Percentiles rank a stretch among this genome's conserved stretches.
Conservation (phyloP, 176 grass and related monocot genomes). For the Eleusine indica region DNA sequence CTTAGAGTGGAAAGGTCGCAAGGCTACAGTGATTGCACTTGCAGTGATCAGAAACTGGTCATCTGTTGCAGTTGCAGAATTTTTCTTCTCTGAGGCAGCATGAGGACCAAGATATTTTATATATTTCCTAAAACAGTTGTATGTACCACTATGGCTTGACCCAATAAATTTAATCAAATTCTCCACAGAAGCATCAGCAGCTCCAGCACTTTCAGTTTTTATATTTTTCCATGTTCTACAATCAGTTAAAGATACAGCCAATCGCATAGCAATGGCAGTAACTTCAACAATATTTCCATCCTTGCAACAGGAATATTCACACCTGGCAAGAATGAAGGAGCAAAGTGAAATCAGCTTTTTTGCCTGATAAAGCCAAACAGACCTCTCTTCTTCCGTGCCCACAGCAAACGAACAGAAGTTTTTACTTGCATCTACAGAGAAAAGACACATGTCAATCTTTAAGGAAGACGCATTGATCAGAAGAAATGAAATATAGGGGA, state of each 20-base stretch:
- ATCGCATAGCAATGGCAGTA: slow-evolving; percentile 70
- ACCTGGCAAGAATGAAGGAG: slow-evolving; percentile 73
- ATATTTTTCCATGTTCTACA: slow-evolving; percentile 78
- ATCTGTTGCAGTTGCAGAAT: slow-evolving; percentile 47
- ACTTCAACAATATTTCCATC: slow-evolving; percentile 55
- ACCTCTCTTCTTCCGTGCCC: slow-evolving; percentile 70
- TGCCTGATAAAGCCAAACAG: slow-evolving; percentile 86
- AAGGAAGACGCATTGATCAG: background rate
- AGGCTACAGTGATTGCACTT: slow-evolving; percentile 78
- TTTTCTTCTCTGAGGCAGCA: slow-evolving; percentile 47
- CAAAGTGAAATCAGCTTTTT: slow-evolving; percentile 85
- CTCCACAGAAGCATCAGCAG: slow-evolving; percentile 60
- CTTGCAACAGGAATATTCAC: slow-evolving; percentile 55
- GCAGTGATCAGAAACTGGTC: slow-evolving; percentile 76
- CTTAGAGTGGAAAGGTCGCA: slow-evolving; percentile 84
- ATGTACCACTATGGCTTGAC: slow-evolving; percentile 55
- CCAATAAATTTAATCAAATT: slow-evolving; percentile 76
- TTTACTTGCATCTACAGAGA: slow-evolving; percentile 72
- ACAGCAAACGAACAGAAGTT: slow-evolving; percentile 79
- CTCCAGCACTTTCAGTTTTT: slow-evolving; percentile 45
- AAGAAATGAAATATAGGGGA: slow-evolving; percentile 7
- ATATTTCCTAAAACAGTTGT: slow-evolving; percentile 78
- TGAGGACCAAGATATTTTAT: slow-evolving; percentile 53
- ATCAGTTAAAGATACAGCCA: slow-evolving; percentile 87
- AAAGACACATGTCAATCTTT: slow-evolving; percentile 41